phyloP scores from a whole-genome alignment of 2,329 filamentous ascomycete species.

The Chaetomium strumarium region DNA sequence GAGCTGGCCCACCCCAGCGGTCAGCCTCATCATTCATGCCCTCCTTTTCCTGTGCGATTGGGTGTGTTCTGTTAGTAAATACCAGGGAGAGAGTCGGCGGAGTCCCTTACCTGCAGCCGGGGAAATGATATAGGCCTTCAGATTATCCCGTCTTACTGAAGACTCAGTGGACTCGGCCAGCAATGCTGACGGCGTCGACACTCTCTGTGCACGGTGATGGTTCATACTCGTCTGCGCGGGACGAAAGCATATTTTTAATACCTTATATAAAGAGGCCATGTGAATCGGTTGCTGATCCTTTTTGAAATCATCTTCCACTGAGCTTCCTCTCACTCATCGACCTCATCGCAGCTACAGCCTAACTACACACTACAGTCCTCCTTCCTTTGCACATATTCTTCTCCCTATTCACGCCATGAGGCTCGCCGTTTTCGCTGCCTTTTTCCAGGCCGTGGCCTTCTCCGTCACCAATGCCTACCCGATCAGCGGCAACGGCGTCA shows the following conservation, averaged over 20 bases:
- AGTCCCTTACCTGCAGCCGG: too few species aligned
- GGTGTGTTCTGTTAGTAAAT: too few species aligned
- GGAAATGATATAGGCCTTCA: not conserved
- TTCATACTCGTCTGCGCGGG: not conserved
- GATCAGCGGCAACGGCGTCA: conserved; percentile 11
- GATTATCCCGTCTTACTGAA: not conserved
- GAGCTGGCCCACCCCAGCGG: too few species aligned
- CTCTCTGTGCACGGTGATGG: not conserved
- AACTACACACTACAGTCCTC: not conserved
- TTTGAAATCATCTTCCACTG: not conserved
- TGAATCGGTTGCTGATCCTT: not conserved
- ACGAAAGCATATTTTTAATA: too few species aligned
- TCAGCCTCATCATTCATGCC: too few species aligned
- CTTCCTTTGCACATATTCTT: not conserved
- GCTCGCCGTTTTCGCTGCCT: not conserved
- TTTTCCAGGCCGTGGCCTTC: conserved; percentile 2
- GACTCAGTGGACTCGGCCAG: too few species aligned
- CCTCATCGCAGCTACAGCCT: not conserved
- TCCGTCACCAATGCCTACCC: conserved; percentile 13
- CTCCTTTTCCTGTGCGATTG: too few species aligned
- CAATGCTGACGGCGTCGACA: too few species aligned
- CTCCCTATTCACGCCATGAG: not conserved
- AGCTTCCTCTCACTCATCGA: not conserved
- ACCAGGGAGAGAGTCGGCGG: too few species aligned
- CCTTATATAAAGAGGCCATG: not conserved